Evolutionary conservation across 2,329 filamentous ascomycete genomes (phyloP).

Genomic region (Arthrobotrys musiformis): DNA sequence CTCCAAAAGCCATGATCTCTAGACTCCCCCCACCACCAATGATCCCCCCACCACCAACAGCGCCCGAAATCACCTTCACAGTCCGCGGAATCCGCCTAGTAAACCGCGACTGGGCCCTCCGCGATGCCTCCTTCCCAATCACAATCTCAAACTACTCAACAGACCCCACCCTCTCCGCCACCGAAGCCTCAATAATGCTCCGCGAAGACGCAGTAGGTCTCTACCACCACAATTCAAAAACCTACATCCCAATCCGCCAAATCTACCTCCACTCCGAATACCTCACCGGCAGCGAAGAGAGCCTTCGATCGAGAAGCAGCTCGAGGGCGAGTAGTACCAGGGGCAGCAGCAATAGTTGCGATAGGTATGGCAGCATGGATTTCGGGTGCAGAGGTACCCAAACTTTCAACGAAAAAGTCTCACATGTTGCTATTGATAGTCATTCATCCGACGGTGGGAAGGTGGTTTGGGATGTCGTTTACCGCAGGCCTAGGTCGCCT

Average conservation of each 20-base stretch:
- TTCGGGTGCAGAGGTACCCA: slow-evolving; percentile 6
- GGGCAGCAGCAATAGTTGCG: not conserved
- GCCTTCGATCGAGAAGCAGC: slow-evolving; percentile 13
- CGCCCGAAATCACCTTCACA: slow-evolving; percentile 36
- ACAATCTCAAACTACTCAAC: slow-evolving; percentile 22
- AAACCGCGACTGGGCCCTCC: slow-evolving; percentile 44
- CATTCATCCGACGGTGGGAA: not conserved
- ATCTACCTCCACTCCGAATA: slow-evolving; percentile 40
- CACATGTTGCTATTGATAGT: not conserved
- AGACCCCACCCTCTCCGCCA: slow-evolving; percentile 29
- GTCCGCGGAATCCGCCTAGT: slow-evolving; percentile 36
- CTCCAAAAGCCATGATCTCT: not conserved
- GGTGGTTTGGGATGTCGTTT: slow-evolving; percentile 45
- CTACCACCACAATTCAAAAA: slow-evolving; percentile 43
- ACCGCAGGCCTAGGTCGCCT: slow-evolving; percentile 13
- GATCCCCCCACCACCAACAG: slow-evolving; percentile 16
- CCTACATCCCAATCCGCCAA: slow-evolving; percentile 33
- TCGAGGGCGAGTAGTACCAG: slow-evolving; percentile 1
- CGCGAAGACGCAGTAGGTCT: slow-evolving; percentile 32
- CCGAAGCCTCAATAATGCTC: slow-evolving; percentile 38
- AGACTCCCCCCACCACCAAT: slow-evolving; percentile 20
- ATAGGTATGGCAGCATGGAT: slow-evolving; percentile 10
- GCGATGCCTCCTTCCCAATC: slow-evolving; percentile 26
- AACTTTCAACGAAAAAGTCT: slow-evolving; percentile 6
- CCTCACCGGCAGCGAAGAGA: slow-evolving; percentile 19